Evolutionary conservation across 1,139 yeast species (phyloP).

Genomic region (Magnusiomyces paraingens): DNA sequence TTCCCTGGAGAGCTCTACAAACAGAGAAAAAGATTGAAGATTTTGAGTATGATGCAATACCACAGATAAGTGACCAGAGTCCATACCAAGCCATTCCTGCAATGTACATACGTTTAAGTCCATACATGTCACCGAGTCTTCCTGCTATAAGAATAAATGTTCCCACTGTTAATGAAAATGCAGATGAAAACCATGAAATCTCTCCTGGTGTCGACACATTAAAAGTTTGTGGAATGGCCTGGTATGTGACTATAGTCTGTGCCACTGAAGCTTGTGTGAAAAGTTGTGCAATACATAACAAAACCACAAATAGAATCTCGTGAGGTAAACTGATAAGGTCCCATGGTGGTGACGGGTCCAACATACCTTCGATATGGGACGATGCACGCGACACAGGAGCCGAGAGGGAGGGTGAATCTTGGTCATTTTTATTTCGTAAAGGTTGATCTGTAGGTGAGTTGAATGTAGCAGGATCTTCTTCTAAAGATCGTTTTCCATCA

Average conservation of each 20-base stretch:
- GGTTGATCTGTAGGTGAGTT: too few species aligned
- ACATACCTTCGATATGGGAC: background rate
- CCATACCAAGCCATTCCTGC: constrained; percentile 45
- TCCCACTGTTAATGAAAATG: constrained; percentile 54
- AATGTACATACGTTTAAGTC: constrained; percentile 46
- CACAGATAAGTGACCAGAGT: constrained; percentile 46
- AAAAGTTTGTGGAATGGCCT: constrained; percentile 38
- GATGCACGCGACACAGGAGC: background rate
- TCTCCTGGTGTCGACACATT: constrained; percentile 37
- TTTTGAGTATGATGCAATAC: constrained; percentile 42
- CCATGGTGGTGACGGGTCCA: constrained; percentile 2
- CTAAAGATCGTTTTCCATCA: too few species aligned
- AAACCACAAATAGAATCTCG: constrained; percentile 28
- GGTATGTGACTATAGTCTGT: constrained; percentile 40
- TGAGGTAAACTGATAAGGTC: constrained; percentile 8
- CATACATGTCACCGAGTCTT: constrained; percentile 57
- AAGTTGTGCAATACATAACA: constrained; percentile 42
- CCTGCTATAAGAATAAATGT: constrained; percentile 58
- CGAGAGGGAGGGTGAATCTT: too few species aligned
- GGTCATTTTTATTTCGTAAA: too few species aligned
- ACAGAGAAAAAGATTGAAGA: constrained; percentile 42
- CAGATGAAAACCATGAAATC: constrained; percentile 54
- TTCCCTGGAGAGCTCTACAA: constrained; percentile 54
- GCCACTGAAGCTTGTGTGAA: constrained; percentile 47
- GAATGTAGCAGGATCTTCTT: too few species aligned